Evolutionary conservation across 768 basidiomycete genomes (phyloP).

Genomic region (Russula dissimulans): DNA sequence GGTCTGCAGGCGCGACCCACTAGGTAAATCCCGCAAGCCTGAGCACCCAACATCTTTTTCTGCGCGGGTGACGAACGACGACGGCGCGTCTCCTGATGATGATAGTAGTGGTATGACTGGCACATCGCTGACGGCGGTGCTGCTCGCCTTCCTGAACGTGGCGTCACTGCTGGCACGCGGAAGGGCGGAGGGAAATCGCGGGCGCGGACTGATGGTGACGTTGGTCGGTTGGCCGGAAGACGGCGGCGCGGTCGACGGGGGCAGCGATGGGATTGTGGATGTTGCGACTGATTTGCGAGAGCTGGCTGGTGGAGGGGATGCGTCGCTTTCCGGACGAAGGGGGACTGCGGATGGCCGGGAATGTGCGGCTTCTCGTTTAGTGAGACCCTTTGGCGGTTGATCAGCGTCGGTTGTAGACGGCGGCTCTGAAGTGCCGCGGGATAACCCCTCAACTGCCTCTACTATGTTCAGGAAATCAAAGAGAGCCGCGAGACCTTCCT

Average conservation of each 20-base stretch:
- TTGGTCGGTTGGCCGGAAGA: constrained; percentile 4
- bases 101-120: not conserved
- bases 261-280: not conserved
- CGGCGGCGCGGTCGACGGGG: not conserved
- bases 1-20: constrained; percentile 24
- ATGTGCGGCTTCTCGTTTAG: not conserved
- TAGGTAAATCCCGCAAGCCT: not conserved
- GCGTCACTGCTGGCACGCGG: not conserved
- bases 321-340: not conserved
- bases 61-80: constrained; percentile 16
- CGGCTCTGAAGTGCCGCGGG: not conserved
- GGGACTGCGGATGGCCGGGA: not conserved
- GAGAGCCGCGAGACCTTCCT: constrained; percentile 12
- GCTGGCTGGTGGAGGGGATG: not conserved
- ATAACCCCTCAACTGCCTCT: constrained; percentile 8
- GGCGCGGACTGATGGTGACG: constrained; percentile 15
- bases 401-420: not conserved
- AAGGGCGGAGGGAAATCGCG: constrained; percentile 10
- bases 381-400: not conserved
- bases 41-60: not conserved
- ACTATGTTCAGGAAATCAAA: constrained; percentile 15
- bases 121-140: constrained; percentile 17
- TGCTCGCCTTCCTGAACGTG: constrained; percentile 16
- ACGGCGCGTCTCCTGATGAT: constrained; percentile 8
- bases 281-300: not conserved